Evolutionary conservation across 805 yeast genomes (phyloP).

Genomic region (Lipomyces lipofer): DNA sequence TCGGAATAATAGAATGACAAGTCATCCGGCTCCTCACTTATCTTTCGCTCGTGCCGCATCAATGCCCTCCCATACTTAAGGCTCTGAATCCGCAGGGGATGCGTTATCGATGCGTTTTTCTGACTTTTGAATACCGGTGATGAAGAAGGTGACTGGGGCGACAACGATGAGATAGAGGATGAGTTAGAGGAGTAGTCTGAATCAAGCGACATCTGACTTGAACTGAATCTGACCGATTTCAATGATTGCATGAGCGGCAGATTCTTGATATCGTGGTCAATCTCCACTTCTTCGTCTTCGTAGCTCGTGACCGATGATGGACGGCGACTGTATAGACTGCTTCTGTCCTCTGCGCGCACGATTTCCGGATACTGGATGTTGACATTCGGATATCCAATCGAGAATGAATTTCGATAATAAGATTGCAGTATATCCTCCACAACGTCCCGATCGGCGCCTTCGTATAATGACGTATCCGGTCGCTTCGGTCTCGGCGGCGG

Average conservation of each 20-base stretch:
- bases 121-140: background rate
- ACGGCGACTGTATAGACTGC: slow-evolving; percentile 14
- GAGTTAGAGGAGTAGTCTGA: slow-evolving; percentile 7
- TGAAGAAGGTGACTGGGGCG: background rate
- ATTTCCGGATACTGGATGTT: slow-evolving; percentile 1
- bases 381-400: slow-evolving; percentile 5
- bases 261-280: background rate
- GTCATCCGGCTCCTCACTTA: slow-evolving; percentile 22
- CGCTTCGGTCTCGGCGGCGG: slow-evolving; percentile 25
- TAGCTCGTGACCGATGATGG: slow-evolving; percentile 13
- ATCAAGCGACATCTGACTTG: slow-evolving; percentile 7
- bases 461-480: slow-evolving; percentile 17
- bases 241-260: background rate
- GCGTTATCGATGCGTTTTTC: background rate
- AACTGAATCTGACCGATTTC: slow-evolving; percentile 4
- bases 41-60: slow-evolving; percentile 13
- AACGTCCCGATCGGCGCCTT: slow-evolving; percentile 12
- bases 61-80: slow-evolving; percentile 7
- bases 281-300: background rate
- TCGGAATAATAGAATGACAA: background rate
- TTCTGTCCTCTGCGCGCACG: background rate
- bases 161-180: background rate
- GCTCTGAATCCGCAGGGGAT: slow-evolving; percentile 13
- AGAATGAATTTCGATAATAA: slow-evolving; percentile 17
- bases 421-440: slow-evolving; percentile 20